Conservation (phyloP, 1,284 basidiomycete species). For the Pascua sp. region DNA sequence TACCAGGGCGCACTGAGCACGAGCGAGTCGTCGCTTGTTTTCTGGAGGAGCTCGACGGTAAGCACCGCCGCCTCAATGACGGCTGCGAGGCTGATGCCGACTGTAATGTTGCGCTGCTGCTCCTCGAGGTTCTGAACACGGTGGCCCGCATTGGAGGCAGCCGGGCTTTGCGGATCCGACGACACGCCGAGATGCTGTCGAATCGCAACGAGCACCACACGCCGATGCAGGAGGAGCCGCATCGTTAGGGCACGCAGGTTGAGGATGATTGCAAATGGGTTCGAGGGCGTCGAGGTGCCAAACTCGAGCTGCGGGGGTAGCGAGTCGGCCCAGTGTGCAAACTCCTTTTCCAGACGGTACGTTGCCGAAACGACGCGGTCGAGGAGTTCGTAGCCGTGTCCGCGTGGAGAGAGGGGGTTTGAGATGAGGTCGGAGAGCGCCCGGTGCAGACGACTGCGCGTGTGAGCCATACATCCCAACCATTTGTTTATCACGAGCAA, state of each 20-base stretch:
- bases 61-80: slow-evolving; percentile 18
- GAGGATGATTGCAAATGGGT: slow-evolving; percentile 9
- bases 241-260: slow-evolving; percentile 16
- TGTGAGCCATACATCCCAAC: too few species aligned
- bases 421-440: slow-evolving; percentile 14
- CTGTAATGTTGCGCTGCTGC: slow-evolving; percentile 8
- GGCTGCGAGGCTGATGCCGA: slow-evolving; percentile 14
- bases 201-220: slow-evolving; percentile 16
- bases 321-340: slow-evolving; percentile 16
- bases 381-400: slow-evolving; percentile 2
- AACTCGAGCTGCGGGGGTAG: slow-evolving; percentile 2
- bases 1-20: slow-evolving; percentile 18
- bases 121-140: slow-evolving; percentile 9
- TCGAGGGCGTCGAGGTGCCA: background rate
- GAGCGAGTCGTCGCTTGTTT: background rate
- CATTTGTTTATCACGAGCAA: too few species aligned
- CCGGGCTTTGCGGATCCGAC: background rate
- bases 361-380: slow-evolving; percentile 3
- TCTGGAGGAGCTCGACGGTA: slow-evolving; percentile 12
- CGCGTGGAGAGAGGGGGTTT: slow-evolving; percentile 8
- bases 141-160: background rate
- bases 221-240: slow-evolving; percentile 21
- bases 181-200: slow-evolving; percentile 4
- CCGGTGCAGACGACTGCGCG: slow-evolving; percentile 14
- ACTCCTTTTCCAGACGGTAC: slow-evolving; percentile 17